phyloP scores from a whole-genome alignment of 2,329 filamentous ascomycete genomes.

The Balansia obtecta region DNA sequence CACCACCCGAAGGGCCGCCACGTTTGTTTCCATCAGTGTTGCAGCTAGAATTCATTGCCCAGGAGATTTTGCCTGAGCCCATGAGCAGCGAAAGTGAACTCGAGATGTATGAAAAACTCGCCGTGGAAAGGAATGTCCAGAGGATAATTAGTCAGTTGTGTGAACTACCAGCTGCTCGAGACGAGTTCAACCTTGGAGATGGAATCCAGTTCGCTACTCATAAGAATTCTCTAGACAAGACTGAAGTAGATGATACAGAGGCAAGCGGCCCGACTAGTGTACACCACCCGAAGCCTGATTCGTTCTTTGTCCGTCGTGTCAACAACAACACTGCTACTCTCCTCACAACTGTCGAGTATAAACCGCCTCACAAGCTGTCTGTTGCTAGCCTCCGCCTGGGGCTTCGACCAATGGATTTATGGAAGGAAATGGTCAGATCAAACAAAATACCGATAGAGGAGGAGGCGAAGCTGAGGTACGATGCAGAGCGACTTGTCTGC shows the following conservation, averaged over 20 bases:
- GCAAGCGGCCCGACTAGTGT: not conserved
- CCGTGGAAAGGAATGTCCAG: not conserved
- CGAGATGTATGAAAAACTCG: not conserved
- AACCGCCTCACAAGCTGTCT: constrained; percentile 2
- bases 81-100: not conserved
- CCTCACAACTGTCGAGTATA: not conserved
- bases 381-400: not conserved
- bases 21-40: not conserved
- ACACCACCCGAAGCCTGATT: not conserved
- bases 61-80: not conserved
- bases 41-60: not conserved
- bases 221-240: not conserved
- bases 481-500: constrained; percentile 3
- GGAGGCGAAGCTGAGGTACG: not conserved
- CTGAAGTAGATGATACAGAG: not conserved
- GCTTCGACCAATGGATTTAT: not conserved
- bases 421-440: not conserved
- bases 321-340: not conserved
- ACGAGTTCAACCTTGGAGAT: not conserved
- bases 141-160: not conserved
- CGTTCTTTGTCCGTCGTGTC: not conserved
- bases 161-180: not conserved
- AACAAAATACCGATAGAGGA: not conserved
- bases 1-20: not conserved
- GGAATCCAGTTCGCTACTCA: not conserved